Percentiles rank a stretch among this genome's conserved stretches.
These are phyloP conservation scores for Carex pumila DNA, from an alignment of 176 grass and related monocot genomes.

Conservation along the genomic window DNA sequence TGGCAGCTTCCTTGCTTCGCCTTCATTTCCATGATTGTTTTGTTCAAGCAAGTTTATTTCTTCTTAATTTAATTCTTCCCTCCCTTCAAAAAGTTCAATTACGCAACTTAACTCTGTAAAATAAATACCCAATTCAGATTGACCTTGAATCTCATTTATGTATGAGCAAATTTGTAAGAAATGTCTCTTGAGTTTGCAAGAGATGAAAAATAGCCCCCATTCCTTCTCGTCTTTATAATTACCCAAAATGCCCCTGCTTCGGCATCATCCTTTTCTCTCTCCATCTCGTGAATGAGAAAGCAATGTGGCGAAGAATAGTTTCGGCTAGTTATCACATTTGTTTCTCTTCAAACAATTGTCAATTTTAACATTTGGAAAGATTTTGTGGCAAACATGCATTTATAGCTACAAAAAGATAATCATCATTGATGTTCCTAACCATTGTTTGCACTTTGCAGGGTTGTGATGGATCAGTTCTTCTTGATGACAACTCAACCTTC, in stretches of 20 bases:
- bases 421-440: neutral
- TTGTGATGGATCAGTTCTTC: constrained; percentile 55
- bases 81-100: neutral
- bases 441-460: constrained; percentile 24
- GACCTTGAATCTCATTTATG: neutral
- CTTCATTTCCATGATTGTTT: constrained; percentile 92
- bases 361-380: neutral
- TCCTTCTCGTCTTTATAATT: neutral
- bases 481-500: constrained; percentile 49
- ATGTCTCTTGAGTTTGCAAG: neutral
- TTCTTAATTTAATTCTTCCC: neutral
- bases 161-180: neutral
- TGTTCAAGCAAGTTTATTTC: constrained; percentile 51
- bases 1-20: constrained; percentile 63
- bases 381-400: neutral
- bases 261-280: neutral
- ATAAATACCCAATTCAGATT: neutral
- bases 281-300: neutral
- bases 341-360: neutral
- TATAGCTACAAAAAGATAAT: neutral
- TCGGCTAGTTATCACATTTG: neutral
- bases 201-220: neutral
- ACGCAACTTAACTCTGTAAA: neutral
- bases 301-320: neutral
- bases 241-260: neutral